phyloP scores from a whole-genome alignment of 208 protist genomes.

The Plasmodiophora brassicae region DNA sequence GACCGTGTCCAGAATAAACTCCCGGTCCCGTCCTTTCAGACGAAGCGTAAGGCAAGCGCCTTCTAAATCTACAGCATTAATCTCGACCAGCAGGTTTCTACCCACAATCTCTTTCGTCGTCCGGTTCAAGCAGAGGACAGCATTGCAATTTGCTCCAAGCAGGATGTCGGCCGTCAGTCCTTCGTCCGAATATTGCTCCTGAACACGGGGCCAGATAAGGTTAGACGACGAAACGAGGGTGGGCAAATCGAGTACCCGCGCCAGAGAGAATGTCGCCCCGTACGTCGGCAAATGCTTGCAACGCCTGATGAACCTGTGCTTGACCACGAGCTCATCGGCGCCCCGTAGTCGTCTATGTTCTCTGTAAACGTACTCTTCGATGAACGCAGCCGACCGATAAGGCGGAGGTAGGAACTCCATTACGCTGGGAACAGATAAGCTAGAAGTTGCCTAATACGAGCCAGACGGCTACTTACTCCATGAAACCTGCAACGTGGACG shows the following conservation, averaged over 20 bases:
- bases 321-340: not conserved
- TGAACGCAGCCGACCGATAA: not conserved
- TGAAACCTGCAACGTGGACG: conserved; percentile 3
- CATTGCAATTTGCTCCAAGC: not conserved
- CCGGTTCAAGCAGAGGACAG: not conserved
- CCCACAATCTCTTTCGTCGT: not conserved
- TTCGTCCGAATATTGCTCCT: not conserved
- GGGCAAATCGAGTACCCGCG: not conserved
- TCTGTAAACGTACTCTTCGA: conserved; percentile 8
- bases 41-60: not conserved
- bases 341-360: not conserved
- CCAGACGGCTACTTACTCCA: not conserved
- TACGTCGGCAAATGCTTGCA: conserved; percentile 3
- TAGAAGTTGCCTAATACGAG: not conserved
- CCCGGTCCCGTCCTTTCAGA: not conserved
- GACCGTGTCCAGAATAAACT: not conserved
- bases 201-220: not conserved
- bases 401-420: conserved; percentile 21
- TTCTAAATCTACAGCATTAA: not conserved
- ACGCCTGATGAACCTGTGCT: not conserved
- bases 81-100: not conserved
- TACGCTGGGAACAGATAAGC: not conserved
- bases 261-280: not conserved
- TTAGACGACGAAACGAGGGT: not conserved
- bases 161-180: not conserved